A percentile compares a stretch with the other conserved stretches of the same genome.
phyloP scores from a whole-genome alignment of 768 basidiomycete genomes.

The Mycena venus region DNA sequence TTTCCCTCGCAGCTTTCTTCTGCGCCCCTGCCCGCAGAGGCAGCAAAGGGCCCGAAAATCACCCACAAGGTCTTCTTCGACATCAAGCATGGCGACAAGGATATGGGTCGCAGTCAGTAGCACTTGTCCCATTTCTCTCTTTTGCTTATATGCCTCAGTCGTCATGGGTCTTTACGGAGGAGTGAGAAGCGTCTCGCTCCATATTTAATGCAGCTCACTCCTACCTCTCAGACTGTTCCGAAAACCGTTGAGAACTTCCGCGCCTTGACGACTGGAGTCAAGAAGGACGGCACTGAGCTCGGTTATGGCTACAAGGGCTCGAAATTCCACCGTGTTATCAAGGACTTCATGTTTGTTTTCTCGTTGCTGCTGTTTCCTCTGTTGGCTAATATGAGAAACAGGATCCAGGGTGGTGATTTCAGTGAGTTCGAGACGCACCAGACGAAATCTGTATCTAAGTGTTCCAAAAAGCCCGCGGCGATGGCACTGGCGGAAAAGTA shows the following conservation, averaged over 20 bases:
- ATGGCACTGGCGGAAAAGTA: conserved; percentile 94
- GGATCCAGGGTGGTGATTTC: conserved; percentile 99
- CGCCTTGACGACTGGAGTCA: conserved; percentile 87
- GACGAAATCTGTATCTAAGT: neutral
- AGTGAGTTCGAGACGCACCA: conserved; percentile 64
- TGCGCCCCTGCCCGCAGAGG: conserved; percentile 81
- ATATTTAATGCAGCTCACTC: neutral
- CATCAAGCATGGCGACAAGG: conserved; percentile 91
- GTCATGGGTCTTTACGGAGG: conserved; percentile 93
- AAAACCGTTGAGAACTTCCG: conserved; percentile 99
- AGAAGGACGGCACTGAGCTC: conserved; percentile 81
- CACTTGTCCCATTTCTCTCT: conserved; percentile 14
- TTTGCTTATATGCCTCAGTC: conserved; percentile 57
- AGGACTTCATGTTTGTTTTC: conserved; percentile 84
- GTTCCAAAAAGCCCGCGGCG: conserved; percentile 71
- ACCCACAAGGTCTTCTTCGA: conserved; percentile 97
- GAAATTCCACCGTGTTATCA: conserved; percentile 96
- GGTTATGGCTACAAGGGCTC: conserved; percentile 96
- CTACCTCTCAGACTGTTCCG: conserved; percentile 80
- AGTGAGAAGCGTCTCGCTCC: conserved; percentile 50
- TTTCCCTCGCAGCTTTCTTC: conserved; percentile 78
- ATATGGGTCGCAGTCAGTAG: conserved; percentile 81
- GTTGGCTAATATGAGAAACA: conserved; percentile 42
- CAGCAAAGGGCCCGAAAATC: conserved; percentile 89
- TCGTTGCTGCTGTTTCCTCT: neutral